Evolutionary conservation across 805 yeast species (phyloP), one percentile per base, ranked within the genome.

Genomic region (Metahyphopichia silvanorum): DNA sequence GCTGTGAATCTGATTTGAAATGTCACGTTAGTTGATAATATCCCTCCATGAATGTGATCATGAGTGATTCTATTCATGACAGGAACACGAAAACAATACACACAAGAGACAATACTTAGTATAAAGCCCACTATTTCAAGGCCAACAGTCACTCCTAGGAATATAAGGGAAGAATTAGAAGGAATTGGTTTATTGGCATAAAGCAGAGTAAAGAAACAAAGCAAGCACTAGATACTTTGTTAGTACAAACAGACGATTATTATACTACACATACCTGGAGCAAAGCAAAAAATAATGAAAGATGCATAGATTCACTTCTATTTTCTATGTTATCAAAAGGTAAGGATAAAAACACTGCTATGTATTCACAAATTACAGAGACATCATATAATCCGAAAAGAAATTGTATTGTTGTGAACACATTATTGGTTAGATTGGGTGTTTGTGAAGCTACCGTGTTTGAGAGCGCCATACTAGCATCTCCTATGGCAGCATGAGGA

Each of bases 301-400:
- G 33, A 7, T 60, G 38, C 6, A 48, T 36, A 1, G n/a, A n/a
- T n/a, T n/a, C n/a, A n/a, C n/a, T n/a, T 8, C 69, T 40, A 27
- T 58, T 48, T 20, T 51, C 54, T 2, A 64, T 55, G 12, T 47
- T 47, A 13, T 60, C 65, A 32, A 58, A 58, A 1, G 70, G 69
- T 10, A 60, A 57, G 9, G 52, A 48, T 9, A 51, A 45, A 36
- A 50, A 63, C 8, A 54, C 41, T 11, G 47, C 31, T 14, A 60
- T 35, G 35, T 64, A 63, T 36, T 63, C 64, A 4, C 34, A 20
- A 16, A 61, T 35, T 16, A 63, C 41, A 20, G 46, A 28, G 2
- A 41, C 40, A 38, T 55, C 43, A 35, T 47, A 59, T 5, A 42
- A 4, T 16, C 44, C 42, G 16, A 49, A 36, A n/a, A n/a, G n/a